Percentiles rank a stretch among this genome's conserved stretches.
These are phyloP conservation scores for Parachlorella kessleri DNA, from an alignment of 139 green algal genomes.

Conservation along the genomic window DNA sequence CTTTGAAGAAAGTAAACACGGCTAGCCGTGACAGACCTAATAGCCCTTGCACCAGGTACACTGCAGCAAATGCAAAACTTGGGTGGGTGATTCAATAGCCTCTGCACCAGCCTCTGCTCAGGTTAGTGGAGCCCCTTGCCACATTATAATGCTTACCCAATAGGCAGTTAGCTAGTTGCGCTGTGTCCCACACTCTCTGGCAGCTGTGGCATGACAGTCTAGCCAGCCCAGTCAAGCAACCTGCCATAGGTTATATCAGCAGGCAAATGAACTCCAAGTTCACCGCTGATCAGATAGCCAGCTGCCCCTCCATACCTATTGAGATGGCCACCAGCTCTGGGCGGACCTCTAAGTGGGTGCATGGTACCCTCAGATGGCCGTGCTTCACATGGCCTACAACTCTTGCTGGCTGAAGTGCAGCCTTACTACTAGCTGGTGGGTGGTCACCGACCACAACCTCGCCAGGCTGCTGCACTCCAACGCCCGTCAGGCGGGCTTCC, in stretches of 20 bases:
- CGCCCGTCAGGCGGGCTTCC: no score
- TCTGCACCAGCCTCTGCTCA: not conserved
- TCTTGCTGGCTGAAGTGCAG: no score
- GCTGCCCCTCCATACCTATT: no score
- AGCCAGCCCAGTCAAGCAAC: not conserved
- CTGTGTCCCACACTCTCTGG: not conserved
- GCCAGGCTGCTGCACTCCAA: no score
- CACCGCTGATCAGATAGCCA: no score
- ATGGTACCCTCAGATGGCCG: not conserved
- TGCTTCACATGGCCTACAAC: not conserved
- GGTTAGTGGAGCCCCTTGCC: not conserved
- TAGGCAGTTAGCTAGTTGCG: not conserved
- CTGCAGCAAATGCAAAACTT: slow-evolving; percentile 36
- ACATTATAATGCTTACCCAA: not conserved
- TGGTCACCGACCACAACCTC: no score
- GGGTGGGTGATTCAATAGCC: not conserved
- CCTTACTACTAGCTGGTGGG: no score
- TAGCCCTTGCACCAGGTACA: slow-evolving; percentile 98
- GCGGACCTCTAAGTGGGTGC: not conserved
- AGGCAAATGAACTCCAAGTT: no score
- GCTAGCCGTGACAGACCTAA: slow-evolving; percentile 89
- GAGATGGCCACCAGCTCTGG: slow-evolving; percentile 27
- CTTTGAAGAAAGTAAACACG: slow-evolving; percentile 92
- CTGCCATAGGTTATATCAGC: no score
- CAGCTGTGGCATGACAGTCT: not conserved